Conservation (phyloP, 1,284 basidiomycete genomes). For the Marasmius oreades region DNA sequence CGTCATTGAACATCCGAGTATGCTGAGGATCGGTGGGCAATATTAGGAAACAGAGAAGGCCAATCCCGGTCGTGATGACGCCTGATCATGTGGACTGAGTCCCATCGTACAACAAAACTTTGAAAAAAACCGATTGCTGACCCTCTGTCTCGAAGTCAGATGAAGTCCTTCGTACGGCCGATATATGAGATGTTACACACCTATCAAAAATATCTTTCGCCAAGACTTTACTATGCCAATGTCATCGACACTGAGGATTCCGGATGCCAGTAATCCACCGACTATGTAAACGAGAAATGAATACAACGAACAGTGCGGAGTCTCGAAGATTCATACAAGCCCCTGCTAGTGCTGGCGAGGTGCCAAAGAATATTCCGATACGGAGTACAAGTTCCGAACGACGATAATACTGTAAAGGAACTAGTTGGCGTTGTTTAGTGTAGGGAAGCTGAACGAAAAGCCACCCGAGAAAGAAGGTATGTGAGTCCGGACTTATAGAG, state of each 20-base stretch:
- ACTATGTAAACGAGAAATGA: constrained; percentile 23
- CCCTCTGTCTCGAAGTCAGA: constrained; percentile 1
- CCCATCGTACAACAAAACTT: neutral
- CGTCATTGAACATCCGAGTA: constrained; percentile 31
- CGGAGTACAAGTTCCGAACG: constrained; percentile 40
- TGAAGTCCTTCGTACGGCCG: neutral
- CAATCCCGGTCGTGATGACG: constrained; percentile 34
- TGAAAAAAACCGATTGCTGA: neutral
- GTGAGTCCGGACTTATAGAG: constrained; percentile 34
- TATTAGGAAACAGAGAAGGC: constrained; percentile 31
- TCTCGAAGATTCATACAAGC: constrained; percentile 31
- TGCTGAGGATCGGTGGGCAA: constrained; percentile 34
- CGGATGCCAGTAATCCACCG: constrained; percentile 38
- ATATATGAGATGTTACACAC: constrained; percentile 16
- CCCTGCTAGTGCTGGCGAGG: constrained; percentile 38
- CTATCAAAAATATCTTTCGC: constrained; percentile 40
- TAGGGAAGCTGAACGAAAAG: neutral
- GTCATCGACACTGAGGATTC: constrained; percentile 30
- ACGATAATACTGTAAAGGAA: constrained; percentile 35
- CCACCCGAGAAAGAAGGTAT: constrained; percentile 36
- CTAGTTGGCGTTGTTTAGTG: neutral
- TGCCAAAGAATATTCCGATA: constrained; percentile 41
- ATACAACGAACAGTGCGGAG: neutral
- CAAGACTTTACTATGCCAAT: constrained; percentile 33
- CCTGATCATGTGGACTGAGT: constrained; percentile 19